Evolutionary conservation across 306 rosid species (phyloP).

Genomic region (Medicago arabica): DNA sequence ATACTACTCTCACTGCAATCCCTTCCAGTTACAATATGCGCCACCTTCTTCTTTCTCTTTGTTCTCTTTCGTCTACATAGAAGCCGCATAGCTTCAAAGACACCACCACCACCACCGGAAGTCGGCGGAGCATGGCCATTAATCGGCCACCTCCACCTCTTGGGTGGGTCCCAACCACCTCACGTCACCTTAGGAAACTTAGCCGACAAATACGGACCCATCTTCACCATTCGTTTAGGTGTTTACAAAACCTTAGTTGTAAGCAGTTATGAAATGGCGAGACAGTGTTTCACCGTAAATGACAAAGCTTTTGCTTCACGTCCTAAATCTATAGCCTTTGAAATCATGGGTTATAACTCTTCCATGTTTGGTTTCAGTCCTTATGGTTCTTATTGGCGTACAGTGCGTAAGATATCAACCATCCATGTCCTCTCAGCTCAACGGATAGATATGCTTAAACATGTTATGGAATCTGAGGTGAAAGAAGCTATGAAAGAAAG

Average conservation of each 20-base stretch:
- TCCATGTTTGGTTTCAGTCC: slow-evolving; percentile 45
- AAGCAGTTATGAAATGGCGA: slow-evolving; percentile 38
- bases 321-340: slow-evolving; percentile 36
- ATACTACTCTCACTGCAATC: not conserved
- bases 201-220: slow-evolving; percentile 20
- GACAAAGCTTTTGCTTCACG: slow-evolving; percentile 42
- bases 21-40: not conserved
- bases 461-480: slow-evolving; percentile 40
- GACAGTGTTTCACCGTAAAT: slow-evolving; percentile 46
- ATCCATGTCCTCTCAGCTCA: slow-evolving; percentile 38
- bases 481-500: slow-evolving; percentile 26
- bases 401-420: slow-evolving; percentile 43
- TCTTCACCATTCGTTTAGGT: slow-evolving; percentile 39
- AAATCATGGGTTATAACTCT: slow-evolving; percentile 35
- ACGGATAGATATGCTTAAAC: slow-evolving; percentile 33
- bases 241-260: slow-evolving; percentile 32
- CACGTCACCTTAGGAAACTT: not conserved
- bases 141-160: slow-evolving; percentile 47
- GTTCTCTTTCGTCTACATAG: not conserved
- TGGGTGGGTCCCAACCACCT: not conserved
- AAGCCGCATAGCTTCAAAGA: not conserved
- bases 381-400: slow-evolving; percentile 56
- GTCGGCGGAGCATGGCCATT: slow-evolving; percentile 45
- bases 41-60: not conserved
- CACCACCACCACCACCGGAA: slow-evolving; percentile 40